Conservation (phyloP, 2,329 filamentous ascomycete genomes). For the Aspergillus sp. region DNA sequence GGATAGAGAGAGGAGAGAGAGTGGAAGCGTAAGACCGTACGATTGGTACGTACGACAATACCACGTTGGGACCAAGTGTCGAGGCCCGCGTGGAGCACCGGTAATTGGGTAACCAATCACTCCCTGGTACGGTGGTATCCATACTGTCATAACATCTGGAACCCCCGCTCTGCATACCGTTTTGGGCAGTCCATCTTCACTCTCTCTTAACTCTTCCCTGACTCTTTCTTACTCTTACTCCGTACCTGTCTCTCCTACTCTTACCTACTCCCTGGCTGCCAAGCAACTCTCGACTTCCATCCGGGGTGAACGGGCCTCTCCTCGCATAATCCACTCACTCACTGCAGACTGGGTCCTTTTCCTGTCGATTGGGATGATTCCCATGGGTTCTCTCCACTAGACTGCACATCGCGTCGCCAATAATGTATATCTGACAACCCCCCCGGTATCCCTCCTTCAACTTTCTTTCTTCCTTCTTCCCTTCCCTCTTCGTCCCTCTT, state of each 20-base stretch:
- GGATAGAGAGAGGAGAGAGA: not conserved
- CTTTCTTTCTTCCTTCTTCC: slow-evolving; percentile 8
- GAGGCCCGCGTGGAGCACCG: not conserved
- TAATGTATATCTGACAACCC: slow-evolving; percentile 21
- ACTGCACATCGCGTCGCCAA: not conserved
- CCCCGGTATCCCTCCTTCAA: slow-evolving; percentile 9
- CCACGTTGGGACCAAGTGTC: not conserved
- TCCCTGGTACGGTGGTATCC: not conserved
- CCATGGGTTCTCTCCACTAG: not conserved
- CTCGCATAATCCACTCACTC: slow-evolving; percentile 2
- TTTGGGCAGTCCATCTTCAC: slow-evolving; percentile 6
- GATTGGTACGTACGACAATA: not conserved
- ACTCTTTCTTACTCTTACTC: slow-evolving; percentile 2
- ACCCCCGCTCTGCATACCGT: not conserved
- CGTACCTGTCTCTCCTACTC: no score
- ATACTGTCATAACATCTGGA: not conserved
- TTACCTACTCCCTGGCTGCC: slow-evolving; percentile 8
- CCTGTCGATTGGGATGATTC: slow-evolving; percentile 3
- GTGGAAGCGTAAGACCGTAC: not conserved
- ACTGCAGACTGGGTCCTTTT: not conserved
- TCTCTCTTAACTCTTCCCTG: slow-evolving; percentile 5
- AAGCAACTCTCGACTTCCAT: slow-evolving; percentile 2
- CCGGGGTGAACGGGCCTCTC: slow-evolving; percentile 18
- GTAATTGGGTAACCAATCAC: not conserved
- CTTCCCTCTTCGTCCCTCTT: not conserved